Base-by-base conservation (phyloP, 441 rosid genomes). In the Sinapis alba region DNA sequence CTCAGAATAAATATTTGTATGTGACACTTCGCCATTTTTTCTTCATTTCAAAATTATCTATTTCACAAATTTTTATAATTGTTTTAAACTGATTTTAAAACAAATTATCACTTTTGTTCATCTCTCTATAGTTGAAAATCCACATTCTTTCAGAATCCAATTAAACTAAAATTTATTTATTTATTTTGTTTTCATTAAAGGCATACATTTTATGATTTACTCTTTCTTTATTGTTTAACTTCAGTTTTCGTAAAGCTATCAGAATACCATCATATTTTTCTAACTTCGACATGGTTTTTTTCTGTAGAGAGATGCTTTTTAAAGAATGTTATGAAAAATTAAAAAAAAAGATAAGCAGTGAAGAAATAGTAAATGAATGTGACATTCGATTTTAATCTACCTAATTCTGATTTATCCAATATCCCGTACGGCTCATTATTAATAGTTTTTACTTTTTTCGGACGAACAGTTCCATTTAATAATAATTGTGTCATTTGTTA, bases 301-400 rank as follows among this genome's bases (percentile, higher is more conserved):
- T 38, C 4, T 38, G 45, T 38, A 38, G 45, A 10, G 16, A 10
- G 13, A 6, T 18, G 24, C 47, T 16, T 24, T 8, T n/a, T 5
- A 61, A 47, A 7, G 62, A 3, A 45, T 27, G 21, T 28, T 28
- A 47, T n/a, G 16, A 27, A 43, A 71, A 43, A 65, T 65, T 38
- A 7, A 30, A 41, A 16, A 56, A 58, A 27, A 15, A 65, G 45
- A 73, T 53, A 24, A 54, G 26, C 24, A 20, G 51, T 66, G 24
- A 74, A 47, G 72, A 68, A 74, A 61, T 51, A 67, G 68, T 47
- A 47, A 12, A 12, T 62, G 74, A 62, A 62, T 53, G 58, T 62
- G 64, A 75, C 74, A 38, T 61, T 68, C 69, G 11, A 36, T 59
- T 58, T 68, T 75, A 26, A 51, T 50, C 62, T 21, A 67, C 57